A percentile compares a stretch with the other conserved stretches of the same genome.
Conservation (phyloP, 768 basidiomycete genomes). For the Phaffia tasmanica region DNA sequence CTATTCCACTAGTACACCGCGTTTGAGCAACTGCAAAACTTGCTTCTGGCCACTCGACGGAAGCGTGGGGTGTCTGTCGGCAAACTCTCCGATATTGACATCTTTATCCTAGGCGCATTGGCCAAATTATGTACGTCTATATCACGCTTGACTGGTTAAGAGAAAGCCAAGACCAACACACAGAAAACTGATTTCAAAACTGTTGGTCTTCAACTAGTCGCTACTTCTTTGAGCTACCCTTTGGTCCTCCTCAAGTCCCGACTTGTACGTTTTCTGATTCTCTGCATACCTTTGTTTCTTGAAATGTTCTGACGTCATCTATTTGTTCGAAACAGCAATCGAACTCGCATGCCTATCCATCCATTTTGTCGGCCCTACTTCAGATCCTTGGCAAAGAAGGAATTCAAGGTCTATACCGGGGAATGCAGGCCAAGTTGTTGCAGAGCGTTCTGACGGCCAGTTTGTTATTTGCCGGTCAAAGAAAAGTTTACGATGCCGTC, state of each 20-base stretch:
- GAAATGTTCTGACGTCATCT: not conserved
- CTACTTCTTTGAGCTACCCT: slow-evolving; percentile 56
- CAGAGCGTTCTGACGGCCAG: slow-evolving; percentile 90
- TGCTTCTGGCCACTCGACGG: slow-evolving; percentile 55
- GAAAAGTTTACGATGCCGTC: slow-evolving; percentile 43
- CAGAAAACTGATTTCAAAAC: not conserved
- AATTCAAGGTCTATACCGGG: slow-evolving; percentile 62
- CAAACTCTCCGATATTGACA: slow-evolving; percentile 71
- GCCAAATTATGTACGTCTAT: slow-evolving; percentile 55
- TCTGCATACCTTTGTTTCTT: not conserved
- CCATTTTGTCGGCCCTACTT: slow-evolving; percentile 62
- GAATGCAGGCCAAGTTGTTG: slow-evolving; percentile 72
- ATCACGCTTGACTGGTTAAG: not conserved
- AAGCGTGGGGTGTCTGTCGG: slow-evolving; percentile 32
- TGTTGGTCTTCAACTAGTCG: slow-evolving; percentile 26
- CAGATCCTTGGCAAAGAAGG: slow-evolving; percentile 68
- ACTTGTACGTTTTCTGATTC: slow-evolving; percentile 28
- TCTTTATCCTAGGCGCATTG: slow-evolving; percentile 87
- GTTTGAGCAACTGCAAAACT: slow-evolving; percentile 90
- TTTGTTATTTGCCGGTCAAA: slow-evolving; percentile 82
- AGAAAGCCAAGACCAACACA: too few relatives aligned
- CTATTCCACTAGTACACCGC: slow-evolving; percentile 59
- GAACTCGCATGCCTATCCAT: slow-evolving; percentile 58
- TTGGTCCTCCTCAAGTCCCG: slow-evolving; percentile 48
- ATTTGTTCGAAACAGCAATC: slow-evolving; percentile 48